Percentiles rank a stretch among this genome's conserved stretches.
These are phyloP conservation scores for Exobasidium cylindrosporum DNA, from an alignment of 1,284 basidiomycete genomes.

Conservation along the genomic window DNA sequence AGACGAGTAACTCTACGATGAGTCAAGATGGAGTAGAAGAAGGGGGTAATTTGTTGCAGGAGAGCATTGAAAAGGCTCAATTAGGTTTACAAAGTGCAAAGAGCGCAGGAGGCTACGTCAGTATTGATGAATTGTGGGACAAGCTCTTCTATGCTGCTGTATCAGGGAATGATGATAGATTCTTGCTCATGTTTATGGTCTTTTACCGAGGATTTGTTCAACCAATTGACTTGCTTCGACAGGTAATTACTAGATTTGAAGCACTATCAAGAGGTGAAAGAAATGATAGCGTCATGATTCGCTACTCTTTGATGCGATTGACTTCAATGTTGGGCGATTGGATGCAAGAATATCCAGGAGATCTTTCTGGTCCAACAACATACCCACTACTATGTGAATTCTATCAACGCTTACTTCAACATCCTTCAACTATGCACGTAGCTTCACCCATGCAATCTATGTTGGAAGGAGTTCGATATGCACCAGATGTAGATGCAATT, in stretches of 20 bases:
- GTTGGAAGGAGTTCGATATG: constrained; percentile 28
- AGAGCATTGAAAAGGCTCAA: constrained; percentile 34
- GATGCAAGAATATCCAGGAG: constrained; percentile 49
- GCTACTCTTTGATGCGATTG: constrained; percentile 40
- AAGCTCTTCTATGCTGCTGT: constrained; percentile 48
- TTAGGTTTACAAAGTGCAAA: constrained; percentile 37
- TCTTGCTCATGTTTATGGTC: constrained; percentile 46
- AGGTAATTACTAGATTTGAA: constrained; percentile 40
- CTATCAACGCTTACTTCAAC: constrained; percentile 29
- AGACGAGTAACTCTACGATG: constrained; percentile 37
- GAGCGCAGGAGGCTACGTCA: constrained; percentile 41
- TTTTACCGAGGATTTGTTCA: constrained; percentile 47
- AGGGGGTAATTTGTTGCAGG: constrained; percentile 16
- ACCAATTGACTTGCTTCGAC: constrained; percentile 39
- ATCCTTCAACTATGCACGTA: constrained; percentile 33
- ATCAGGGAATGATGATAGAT: constrained; percentile 38
- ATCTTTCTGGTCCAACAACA: constrained; percentile 39
- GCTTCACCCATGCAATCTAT: constrained; percentile 27
- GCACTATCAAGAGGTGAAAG: constrained; percentile 32
- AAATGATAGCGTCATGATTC: constrained; percentile 34
- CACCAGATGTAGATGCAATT: constrained; percentile 38
- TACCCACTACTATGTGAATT: constrained; percentile 30
- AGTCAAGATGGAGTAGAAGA: constrained; percentile 15
- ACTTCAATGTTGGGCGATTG: constrained; percentile 45
- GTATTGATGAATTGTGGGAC: constrained; percentile 48